Percentiles rank a stretch among this genome's conserved stretches.
Evolutionary conservation across 305 asterid species (phyloP).

Genomic region (Caryopteris hybrid): DNA sequence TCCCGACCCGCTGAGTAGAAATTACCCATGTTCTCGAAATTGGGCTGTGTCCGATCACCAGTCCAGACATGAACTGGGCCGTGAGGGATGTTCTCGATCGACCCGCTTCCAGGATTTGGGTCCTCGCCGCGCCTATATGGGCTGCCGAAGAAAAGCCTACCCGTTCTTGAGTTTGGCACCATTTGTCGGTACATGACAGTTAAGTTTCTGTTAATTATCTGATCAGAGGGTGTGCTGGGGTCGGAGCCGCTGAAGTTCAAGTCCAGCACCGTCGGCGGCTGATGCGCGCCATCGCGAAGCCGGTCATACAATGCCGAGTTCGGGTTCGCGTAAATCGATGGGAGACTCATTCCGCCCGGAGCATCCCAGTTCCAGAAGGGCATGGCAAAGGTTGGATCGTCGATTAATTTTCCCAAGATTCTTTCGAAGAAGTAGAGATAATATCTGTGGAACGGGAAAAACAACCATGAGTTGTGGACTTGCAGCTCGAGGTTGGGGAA

Average conservation of each 20-base stretch:
- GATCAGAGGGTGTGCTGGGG: not conserved
- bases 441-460: conserved; percentile 66
- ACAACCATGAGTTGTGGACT: conserved; percentile 71
- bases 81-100: conserved; percentile 52
- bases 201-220: conserved; percentile 25
- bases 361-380: conserved; percentile 87
- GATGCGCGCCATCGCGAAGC: conserved; percentile 52
- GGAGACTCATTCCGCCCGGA: conserved; percentile 62
- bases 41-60: conserved; percentile 48
- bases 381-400: conserved; percentile 62
- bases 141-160: conserved; percentile 50
- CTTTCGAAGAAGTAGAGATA: conserved; percentile 72
- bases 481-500: conserved; percentile 64
- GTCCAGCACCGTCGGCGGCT: conserved; percentile 56
- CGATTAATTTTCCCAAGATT: conserved; percentile 51
- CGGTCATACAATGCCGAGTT: conserved; percentile 48
- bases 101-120: conserved; percentile 47
- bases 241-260: conserved; percentile 44
- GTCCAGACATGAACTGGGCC: conserved; percentile 54
- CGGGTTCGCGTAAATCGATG: conserved; percentile 36
- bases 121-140: conserved; percentile 41
- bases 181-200: conserved; percentile 56
- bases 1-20: conserved; percentile 82
- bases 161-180: conserved; percentile 44
- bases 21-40: conserved; percentile 56